Percentiles rank a stretch among this genome's conserved stretches.
phyloP scores from a whole-genome alignment of 164 flowering plant species.

The Amborella trichopoda region DNA sequence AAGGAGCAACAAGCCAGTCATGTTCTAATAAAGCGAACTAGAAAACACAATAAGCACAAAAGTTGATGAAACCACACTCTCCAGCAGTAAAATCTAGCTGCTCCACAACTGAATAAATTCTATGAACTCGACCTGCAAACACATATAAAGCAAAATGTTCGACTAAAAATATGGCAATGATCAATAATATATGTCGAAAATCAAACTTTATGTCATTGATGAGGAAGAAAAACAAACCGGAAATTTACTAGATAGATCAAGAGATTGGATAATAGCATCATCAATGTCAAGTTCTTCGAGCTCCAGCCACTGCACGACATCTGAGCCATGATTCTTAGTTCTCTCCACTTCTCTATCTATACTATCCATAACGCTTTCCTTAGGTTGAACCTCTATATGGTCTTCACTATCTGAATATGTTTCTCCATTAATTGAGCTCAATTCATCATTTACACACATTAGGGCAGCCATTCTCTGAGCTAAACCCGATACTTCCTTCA shows the following conservation, averaged over 20 bases:
- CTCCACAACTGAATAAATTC: too few relatives aligned
- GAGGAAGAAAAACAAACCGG: constrained; percentile 46
- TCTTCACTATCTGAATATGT: constrained; percentile 6
- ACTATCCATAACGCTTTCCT: constrained; percentile 24
- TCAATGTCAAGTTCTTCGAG: constrained; percentile 81
- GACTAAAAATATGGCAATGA: too few relatives aligned
- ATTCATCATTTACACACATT: constrained; percentile 76
- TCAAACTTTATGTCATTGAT: too few relatives aligned
- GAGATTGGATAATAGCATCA: constrained; percentile 54
- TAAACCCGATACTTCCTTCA: constrained; percentile 77
- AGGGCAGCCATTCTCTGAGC: constrained; percentile 86
- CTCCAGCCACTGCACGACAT: constrained; percentile 67
- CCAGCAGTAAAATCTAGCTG: too few relatives aligned
- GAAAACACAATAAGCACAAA: too few relatives aligned
- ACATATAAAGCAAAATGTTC: too few relatives aligned
- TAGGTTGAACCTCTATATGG: constrained; percentile 10
- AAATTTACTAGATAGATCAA: constrained; percentile 65
- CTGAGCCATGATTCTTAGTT: constrained; percentile 36
- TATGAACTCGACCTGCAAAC: too few relatives aligned
- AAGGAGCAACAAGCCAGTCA: too few relatives aligned
- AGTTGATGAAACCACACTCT: too few relatives aligned
- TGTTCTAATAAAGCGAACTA: too few relatives aligned
- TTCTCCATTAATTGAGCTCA: constrained; percentile 24
- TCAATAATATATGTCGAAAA: too few relatives aligned
- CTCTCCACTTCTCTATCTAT: constrained; percentile 38